These are phyloP conservation scores for Volvox carteri DNA, from an alignment of 163 green algal species.

Conservation along the genomic window DNA sequence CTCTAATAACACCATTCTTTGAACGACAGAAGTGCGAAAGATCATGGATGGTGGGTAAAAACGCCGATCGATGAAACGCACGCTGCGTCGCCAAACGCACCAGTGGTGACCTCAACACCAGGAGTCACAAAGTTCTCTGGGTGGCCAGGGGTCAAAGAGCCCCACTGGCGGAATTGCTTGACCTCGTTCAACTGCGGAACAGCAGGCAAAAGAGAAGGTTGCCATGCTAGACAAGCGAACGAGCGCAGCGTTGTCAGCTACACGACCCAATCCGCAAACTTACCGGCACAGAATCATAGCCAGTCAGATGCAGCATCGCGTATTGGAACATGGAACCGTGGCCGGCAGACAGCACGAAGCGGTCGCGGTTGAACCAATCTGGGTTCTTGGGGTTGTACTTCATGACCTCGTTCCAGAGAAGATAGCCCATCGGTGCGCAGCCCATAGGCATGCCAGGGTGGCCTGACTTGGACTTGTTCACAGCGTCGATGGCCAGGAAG, in stretches of 20 bases:
- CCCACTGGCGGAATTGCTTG: slow-evolving; percentile 97
- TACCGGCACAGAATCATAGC: slow-evolving; percentile 92
- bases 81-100: slow-evolving; percentile 62
- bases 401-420: slow-evolving; percentile 97
- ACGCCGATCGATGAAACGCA: slow-evolving; percentile 15
- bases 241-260: too few species aligned
- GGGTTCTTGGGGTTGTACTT: slow-evolving; percentile 96
- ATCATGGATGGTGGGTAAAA: too few species aligned
- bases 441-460: slow-evolving; percentile 99
- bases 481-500: slow-evolving; percentile 98
- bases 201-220: not conserved
- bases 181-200: slow-evolving; percentile 94
- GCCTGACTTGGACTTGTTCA: slow-evolving; percentile 99
- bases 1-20: too few species aligned
- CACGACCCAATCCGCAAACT: slow-evolving; percentile 33
- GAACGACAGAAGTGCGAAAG: too few species aligned
- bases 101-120: slow-evolving; percentile 98
- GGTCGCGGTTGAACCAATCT: slow-evolving; percentile 96
- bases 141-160: slow-evolving; percentile 94
- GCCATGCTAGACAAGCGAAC: too few species aligned
- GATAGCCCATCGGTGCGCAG: slow-evolving; percentile 92
- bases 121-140: slow-evolving; percentile 98
- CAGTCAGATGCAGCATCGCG: slow-evolving; percentile 95
- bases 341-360: slow-evolving; percentile 98
- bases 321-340: slow-evolving; percentile 99